phyloP scores from a whole-genome alignment of 768 basidiomycete species.

The Leucosporidium creatinivorum region DNA sequence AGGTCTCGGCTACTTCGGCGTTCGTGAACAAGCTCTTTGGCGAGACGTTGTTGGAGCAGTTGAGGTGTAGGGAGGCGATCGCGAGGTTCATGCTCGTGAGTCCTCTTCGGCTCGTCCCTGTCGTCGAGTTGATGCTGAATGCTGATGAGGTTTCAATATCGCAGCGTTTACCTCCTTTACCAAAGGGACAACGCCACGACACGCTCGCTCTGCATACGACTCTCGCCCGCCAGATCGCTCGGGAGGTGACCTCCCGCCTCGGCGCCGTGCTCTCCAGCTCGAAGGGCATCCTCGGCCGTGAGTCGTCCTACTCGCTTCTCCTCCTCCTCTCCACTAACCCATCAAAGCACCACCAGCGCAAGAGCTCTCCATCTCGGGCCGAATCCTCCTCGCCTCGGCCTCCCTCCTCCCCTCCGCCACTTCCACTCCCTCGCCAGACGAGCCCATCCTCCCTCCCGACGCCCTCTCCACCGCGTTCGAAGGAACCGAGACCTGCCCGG shows the following conservation, averaged over 20 bases:
- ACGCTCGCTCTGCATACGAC: not conserved
- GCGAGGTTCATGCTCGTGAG: not conserved
- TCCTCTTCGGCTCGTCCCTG: no score
- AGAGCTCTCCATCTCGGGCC: conserved; percentile 3
- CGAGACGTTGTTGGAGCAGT: not conserved
- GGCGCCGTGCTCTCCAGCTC: not conserved
- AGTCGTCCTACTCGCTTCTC: not conserved
- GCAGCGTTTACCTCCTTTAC: not conserved
- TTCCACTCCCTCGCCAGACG: not conserved
- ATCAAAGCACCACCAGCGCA: not conserved
- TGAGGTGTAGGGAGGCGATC: not conserved
- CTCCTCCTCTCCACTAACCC: no score
- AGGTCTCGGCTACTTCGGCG: not conserved
- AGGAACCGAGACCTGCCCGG: not conserved
- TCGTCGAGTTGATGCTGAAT: not conserved
- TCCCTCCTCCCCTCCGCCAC: not conserved
- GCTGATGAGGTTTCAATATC: not conserved
- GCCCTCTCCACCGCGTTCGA: conserved; percentile 4
- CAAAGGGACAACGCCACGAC: not conserved
- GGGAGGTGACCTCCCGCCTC: not conserved
- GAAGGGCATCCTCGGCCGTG: not conserved
- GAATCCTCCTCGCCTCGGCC: conserved; percentile 11
- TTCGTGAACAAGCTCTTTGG: not conserved
- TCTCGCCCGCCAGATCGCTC: not conserved
- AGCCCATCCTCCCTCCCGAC: not conserved